These are phyloP conservation scores for Podospora tetraspora DNA, from an alignment of 495 filamentous ascomycete species.

Conservation along the genomic window DNA sequence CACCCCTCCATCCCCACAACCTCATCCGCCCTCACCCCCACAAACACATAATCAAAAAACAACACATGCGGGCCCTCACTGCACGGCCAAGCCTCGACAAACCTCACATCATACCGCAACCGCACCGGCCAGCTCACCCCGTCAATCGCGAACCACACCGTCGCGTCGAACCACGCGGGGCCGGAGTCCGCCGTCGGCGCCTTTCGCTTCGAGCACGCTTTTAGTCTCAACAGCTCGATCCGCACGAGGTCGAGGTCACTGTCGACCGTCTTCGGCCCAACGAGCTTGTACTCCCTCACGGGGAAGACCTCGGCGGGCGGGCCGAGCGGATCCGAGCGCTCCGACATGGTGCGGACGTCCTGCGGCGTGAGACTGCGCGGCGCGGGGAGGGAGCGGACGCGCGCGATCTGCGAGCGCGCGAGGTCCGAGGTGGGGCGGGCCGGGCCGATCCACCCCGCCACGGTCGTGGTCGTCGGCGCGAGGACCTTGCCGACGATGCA, in stretches of 20 bases:
- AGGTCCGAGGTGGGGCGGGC: conserved; percentile 58
- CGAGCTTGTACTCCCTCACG: conserved; percentile 56
- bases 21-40: conserved; percentile 50
- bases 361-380: conserved; percentile 45
- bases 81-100: conserved; percentile 62
- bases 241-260: conserved; percentile 48
- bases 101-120: conserved; percentile 59
- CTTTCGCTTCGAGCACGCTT: conserved; percentile 11
- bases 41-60: conserved; percentile 61
- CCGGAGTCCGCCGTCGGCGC: conserved; percentile 13
- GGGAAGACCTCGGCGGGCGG: conserved; percentile 52
- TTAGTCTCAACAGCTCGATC: conserved; percentile 58
- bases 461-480: conserved; percentile 59
- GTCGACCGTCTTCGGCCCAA: conserved; percentile 40
- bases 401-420: conserved; percentile 55
- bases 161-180: conserved; percentile 54
- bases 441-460: conserved; percentile 62
- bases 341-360: conserved; percentile 54
- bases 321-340: conserved; percentile 61
- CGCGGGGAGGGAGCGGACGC: conserved; percentile 46
- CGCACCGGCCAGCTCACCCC: conserved; percentile 58
- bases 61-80: conserved; percentile 63
- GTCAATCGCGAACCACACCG: conserved; percentile 61
- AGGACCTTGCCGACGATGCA: conserved; percentile 73
- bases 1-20: conserved; percentile 58